Percentiles rank a stretch among this genome's conserved stretches.
These are phyloP conservation scores for Chlamydomonas sphaeroides DNA, from an alignment of 139 green algal genomes.

Conservation along the genomic window DNA sequence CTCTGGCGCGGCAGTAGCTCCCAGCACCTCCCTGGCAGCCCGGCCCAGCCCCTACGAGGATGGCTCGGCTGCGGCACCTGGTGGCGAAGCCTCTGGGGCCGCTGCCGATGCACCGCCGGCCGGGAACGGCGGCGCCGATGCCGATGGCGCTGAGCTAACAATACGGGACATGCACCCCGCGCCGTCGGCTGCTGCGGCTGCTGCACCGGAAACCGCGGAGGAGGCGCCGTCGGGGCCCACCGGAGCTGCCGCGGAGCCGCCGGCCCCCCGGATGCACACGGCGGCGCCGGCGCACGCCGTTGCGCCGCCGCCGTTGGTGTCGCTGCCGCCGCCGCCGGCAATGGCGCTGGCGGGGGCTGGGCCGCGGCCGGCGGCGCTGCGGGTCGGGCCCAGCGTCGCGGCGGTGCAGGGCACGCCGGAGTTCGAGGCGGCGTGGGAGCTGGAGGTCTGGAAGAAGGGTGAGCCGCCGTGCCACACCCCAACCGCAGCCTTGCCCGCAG, in stretches of 20 bases:
- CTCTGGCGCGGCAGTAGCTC: background rate
- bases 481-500: no score
- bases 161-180: conserved; percentile 13
- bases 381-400: no score
- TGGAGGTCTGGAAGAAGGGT: conserved; percentile 77
- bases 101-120: no score
- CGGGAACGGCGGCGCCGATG: no score
- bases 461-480: no score
- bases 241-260: no score
- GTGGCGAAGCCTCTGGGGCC: no score
- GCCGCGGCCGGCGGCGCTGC: background rate
- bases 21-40: no score
- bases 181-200: background rate
- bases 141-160: background rate
- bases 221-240: no score
- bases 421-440: conserved; percentile 66
- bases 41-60: background rate
- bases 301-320: background rate
- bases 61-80: no score
- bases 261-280: background rate
- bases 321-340: background rate
- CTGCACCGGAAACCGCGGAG: background rate
- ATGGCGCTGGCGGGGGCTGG: background rate
- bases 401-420: conserved; percentile 38
- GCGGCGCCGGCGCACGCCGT: background rate